These are phyloP conservation scores for Malus sylvestris DNA, from an alignment of 306 rosid species.

Conservation along the genomic window DNA sequence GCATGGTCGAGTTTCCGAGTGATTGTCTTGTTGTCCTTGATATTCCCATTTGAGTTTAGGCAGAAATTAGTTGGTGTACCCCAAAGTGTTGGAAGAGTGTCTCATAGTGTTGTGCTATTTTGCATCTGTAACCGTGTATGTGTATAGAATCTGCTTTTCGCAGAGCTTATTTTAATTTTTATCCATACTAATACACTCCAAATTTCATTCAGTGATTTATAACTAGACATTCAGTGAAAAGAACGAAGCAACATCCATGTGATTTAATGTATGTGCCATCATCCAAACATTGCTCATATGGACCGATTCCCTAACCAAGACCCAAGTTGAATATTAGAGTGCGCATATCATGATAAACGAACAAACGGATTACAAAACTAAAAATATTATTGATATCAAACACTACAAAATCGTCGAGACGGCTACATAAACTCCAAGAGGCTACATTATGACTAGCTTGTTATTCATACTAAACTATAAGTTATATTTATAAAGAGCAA, in stretches of 20 bases:
- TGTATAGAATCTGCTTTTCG: constrained; percentile 9
- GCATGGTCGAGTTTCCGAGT: constrained; percentile 1
- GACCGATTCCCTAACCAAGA: not conserved
- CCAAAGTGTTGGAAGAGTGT: constrained; percentile 13
- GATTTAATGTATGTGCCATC: not conserved
- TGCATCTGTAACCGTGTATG: constrained; percentile 1
- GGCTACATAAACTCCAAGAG: too few species aligned
- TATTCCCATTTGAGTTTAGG: not conserved
- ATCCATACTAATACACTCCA: not conserved
- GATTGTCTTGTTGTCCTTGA: constrained; percentile 11
- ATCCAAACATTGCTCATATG: not conserved
- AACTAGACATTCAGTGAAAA: not conserved
- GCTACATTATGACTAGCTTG: too few species aligned
- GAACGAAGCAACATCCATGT: not conserved
- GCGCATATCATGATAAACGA: too few species aligned
- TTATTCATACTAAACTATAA: too few species aligned
- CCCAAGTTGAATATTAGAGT: too few species aligned
- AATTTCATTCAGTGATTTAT: not conserved
- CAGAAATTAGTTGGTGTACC: constrained; percentile 1
- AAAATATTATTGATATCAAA: too few species aligned
- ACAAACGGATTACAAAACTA: too few species aligned
- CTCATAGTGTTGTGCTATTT: constrained; percentile 10
- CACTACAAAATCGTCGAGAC: too few species aligned
- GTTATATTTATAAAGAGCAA: too few species aligned
- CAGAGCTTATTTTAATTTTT: not conserved